phyloP scores from a whole-genome alignment of 176 grass and related monocot species.

The Metroxylon sagu region DNA sequence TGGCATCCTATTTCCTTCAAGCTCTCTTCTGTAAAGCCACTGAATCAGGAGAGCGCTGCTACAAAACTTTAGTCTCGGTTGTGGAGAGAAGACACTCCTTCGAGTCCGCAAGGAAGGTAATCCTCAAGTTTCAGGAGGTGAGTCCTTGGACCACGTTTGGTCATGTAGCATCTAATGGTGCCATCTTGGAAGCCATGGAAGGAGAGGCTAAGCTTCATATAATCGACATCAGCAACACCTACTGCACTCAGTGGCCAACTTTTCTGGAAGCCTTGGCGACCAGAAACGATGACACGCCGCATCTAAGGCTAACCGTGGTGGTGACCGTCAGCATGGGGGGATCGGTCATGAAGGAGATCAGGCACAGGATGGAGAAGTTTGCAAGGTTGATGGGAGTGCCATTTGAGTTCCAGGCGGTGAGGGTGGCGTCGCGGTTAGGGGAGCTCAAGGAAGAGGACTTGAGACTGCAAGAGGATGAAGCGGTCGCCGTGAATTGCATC shows the following conservation, averaged over 20 bases:
- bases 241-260: slow-evolving; percentile 5
- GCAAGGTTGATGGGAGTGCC: slow-evolving; percentile 20
- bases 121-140: slow-evolving; percentile 8
- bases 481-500: slow-evolving; percentile 18
- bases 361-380: slow-evolving; percentile 15
- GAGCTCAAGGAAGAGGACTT: slow-evolving; percentile 6
- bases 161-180: slow-evolving; percentile 9
- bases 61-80: not conserved
- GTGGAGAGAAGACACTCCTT: not conserved
- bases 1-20: not conserved
- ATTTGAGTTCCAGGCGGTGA: slow-evolving; percentile 9
- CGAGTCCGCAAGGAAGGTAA: not conserved
- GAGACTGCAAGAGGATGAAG: slow-evolving; percentile 1
- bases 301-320: slow-evolving; percentile 11
- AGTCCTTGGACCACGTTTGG: slow-evolving; percentile 10
- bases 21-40: slow-evolving; percentile 5
- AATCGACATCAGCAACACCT: slow-evolving; percentile 7
- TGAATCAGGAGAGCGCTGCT: not conserved
- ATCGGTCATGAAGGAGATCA: slow-evolving; percentile 7
- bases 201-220: slow-evolving; percentile 7
- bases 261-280: slow-evolving; percentile 1
- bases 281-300: slow-evolving; percentile 2
- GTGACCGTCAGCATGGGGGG: not conserved
- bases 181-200: slow-evolving; percentile 7
- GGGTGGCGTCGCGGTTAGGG: not conserved